These are phyloP conservation scores for Verruconis gallopava DNA, from an alignment of 2,329 filamentous ascomycete species.

Conservation along the genomic window DNA sequence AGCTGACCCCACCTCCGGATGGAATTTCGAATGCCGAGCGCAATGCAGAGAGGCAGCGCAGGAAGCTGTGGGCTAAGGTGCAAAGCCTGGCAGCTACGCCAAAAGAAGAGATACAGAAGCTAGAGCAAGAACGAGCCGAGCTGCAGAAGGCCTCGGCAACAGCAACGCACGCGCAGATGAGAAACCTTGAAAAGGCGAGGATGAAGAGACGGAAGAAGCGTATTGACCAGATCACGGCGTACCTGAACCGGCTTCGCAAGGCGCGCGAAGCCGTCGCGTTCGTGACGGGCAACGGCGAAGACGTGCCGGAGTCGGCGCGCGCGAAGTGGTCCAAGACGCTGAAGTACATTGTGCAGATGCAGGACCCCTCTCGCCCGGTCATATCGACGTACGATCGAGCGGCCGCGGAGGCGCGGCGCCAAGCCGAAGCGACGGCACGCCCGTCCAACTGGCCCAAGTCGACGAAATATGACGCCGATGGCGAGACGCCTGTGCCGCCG, in stretches of 20 bases:
- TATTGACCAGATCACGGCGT: constrained; percentile 12
- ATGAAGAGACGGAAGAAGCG: constrained; percentile 17
- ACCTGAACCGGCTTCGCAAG: constrained; percentile 12
- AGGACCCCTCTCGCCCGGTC: not conserved
- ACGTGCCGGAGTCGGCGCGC: not conserved
- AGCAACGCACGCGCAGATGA: constrained; percentile 11
- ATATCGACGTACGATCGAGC: not conserved
- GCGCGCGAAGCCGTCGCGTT: constrained; percentile 7
- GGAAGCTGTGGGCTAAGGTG: constrained; percentile 14
- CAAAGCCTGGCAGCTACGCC: constrained; percentile 16
- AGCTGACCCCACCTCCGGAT: too few species aligned
- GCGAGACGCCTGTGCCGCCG: not conserved
- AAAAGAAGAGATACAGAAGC: constrained; percentile 1
- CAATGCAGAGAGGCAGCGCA: not conserved
- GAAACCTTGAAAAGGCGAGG: constrained; percentile 14
- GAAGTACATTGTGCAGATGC: not conserved
- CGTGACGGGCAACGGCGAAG: not conserved
- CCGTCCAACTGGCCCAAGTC: not conserved
- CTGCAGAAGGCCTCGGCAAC: not conserved
- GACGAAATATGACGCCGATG: not conserved
- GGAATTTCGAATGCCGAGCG: not conserved
- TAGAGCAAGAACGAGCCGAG: not conserved
- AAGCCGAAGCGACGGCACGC: not conserved
- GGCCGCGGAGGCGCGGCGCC: not conserved
- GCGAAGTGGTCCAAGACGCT: constrained; percentile 2